These are phyloP conservation scores for Cladosporium sp. DNA, from an alignment of 2,329 filamentous ascomycete genomes.

Conservation along the genomic window DNA sequence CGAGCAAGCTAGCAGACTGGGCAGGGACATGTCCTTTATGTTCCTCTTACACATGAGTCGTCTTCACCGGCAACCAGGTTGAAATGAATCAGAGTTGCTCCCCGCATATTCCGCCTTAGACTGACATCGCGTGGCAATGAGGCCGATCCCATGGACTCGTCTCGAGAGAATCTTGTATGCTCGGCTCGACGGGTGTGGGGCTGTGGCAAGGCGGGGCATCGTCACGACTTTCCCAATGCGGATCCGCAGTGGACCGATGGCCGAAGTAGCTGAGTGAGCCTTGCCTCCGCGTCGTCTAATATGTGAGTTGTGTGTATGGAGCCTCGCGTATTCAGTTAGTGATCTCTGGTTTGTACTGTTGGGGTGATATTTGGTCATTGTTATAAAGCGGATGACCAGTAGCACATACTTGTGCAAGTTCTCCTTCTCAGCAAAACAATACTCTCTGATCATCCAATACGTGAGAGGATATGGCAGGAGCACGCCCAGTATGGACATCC, in stretches of 20 bases:
- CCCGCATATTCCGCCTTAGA: background rate
- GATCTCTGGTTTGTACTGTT: background rate
- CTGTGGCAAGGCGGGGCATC: too few species aligned
- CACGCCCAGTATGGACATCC: conserved; percentile 14
- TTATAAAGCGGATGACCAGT: conserved; percentile 2
- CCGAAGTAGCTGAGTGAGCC: conserved; percentile 1
- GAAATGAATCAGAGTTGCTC: background rate
- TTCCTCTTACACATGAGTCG: background rate
- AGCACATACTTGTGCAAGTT: background rate
- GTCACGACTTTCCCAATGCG: too few species aligned
- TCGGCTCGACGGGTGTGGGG: background rate
- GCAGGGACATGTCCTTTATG: background rate
- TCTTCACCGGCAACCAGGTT: background rate
- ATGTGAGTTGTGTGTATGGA: background rate
- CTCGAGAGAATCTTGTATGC: background rate
- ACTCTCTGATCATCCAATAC: background rate
- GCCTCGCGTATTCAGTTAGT: background rate
- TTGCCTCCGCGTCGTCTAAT: background rate
- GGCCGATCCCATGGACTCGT: background rate
- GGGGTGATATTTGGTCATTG: background rate
- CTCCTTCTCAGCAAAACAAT: background rate
- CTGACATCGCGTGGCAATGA: background rate
- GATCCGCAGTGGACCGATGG: background rate
- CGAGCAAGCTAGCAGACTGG: background rate
- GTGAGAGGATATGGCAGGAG: background rate